Base-by-base conservation (phyloP, 2,329 filamentous ascomycete genomes). In the Tetracladium maxilliforme region DNA sequence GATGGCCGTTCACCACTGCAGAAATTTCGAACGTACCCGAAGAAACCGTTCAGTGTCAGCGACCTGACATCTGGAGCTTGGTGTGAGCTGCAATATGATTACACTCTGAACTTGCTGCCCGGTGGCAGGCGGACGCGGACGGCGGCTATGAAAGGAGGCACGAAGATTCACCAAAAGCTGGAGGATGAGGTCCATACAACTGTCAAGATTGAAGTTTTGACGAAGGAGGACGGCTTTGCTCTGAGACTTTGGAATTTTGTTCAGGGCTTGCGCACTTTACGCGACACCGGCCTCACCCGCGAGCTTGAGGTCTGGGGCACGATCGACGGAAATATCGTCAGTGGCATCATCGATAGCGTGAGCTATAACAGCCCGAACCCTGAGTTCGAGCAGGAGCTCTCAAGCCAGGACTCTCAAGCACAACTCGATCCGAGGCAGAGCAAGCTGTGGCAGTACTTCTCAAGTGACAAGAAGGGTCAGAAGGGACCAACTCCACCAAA, bases 61-160 rank as follows among this genome's bases (percentile, higher is more conserved):
- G 90, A 98, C 47, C 54, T 95, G 14, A 71, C 86, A 1, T 78
- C 82, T 2, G 86, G 86, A 3, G 76, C 86, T 6, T 98, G 90
- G 90, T 98, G 90, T 47, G 87, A 98, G 49, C 49, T 95, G 30
- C 86, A 95, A 47, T 92, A 93, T 41, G 84, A 73, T 60, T 94
- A 92, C 51, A 81, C 72, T 0, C 61, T 98, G 27, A 80, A 74
- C 4, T n/a, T n/a, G n/a, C n/a, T n/a, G n/a, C 73, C 70, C 27
- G 70, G 76, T 42, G 90, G 87, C 1, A 69, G 68, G 29, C 86
- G 79, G 44, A 76, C 67, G 27, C 61, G 61, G 17, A 95, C 86
- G 1, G 50, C 66, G 3, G 83, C 82, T 1, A 98, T 98, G 90
- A 76, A 73, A 44, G 64, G 70, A 26, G 90, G 90, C 0, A 75